Evolutionary conservation across 2,329 filamentous ascomycete genomes (phyloP).

Genomic region (Massarina eburnea): DNA sequence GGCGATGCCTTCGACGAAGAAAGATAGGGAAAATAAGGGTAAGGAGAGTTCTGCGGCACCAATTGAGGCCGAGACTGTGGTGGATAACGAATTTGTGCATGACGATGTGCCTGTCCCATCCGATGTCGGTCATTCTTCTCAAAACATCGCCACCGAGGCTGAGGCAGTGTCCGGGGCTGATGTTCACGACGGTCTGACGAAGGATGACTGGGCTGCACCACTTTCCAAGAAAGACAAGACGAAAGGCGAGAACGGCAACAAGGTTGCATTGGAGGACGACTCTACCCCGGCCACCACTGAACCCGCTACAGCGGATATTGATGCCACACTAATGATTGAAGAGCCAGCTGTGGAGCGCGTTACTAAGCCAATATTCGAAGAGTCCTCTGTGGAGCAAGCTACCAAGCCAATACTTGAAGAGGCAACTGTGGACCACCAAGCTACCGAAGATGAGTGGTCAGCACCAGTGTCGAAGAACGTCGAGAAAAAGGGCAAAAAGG

Average conservation of each 20-base stretch:
- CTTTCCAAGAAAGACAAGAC: constrained; percentile 42
- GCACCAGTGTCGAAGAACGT: constrained; percentile 12
- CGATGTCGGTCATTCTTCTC: too few relatives aligned
- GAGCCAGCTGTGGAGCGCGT: not conserved
- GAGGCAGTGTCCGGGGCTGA: constrained; percentile 2
- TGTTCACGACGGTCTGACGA: not conserved
- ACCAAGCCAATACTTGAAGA: not conserved
- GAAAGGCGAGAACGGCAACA: constrained; percentile 7
- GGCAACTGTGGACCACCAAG: not conserved
- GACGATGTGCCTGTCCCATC: not conserved
- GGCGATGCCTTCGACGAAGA: constrained; percentile 23
- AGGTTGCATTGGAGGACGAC: not conserved
- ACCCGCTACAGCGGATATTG: not conserved
- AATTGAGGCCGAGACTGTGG: not conserved
- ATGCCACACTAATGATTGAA: not conserved
- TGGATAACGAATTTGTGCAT: not conserved
- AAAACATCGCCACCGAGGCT: too few relatives aligned
- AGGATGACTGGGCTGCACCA: constrained; percentile 5
- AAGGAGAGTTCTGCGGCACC: not conserved
- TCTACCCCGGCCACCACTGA: not conserved
- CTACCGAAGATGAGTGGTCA: constrained; percentile 6
- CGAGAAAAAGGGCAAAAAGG: constrained; percentile 11
- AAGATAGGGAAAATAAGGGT: constrained; percentile 27
- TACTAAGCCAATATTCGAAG: not conserved
- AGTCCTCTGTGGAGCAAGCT: not conserved